Conservation (phyloP, 306 rosid genomes). For the Vigna nakashimae region DNA sequence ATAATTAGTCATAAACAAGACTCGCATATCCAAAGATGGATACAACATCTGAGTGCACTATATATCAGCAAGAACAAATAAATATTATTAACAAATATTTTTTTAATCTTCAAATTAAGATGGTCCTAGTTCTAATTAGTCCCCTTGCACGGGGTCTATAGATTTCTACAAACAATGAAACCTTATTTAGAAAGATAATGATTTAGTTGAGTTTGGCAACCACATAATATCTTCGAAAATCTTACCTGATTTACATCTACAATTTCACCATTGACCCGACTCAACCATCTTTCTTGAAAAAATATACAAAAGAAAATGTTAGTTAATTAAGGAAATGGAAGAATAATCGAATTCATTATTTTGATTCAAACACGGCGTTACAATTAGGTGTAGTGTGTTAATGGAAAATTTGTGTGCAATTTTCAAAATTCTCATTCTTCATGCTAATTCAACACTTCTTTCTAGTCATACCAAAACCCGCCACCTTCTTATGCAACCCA, state of each 20-base stretch:
- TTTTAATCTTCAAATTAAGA: too few species aligned
- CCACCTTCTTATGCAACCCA: constrained; percentile 11
- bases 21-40: too few species aligned
- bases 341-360: background rate
- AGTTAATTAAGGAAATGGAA: background rate
- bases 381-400: background rate
- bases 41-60: too few species aligned
- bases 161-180: too few species aligned
- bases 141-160: too few species aligned
- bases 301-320: background rate
- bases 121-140: too few species aligned
- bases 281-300: background rate
- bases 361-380: constrained; percentile 17
- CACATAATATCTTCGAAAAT: background rate
- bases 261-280: background rate
- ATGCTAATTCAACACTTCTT: background rate
- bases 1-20: too few species aligned
- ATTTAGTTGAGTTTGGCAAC: background rate
- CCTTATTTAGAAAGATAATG: background rate
- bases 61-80: too few species aligned
- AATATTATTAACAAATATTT: too few species aligned
- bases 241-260: background rate
- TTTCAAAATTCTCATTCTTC: background rate
- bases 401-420: background rate
- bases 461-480: constrained; percentile 15